These are phyloP conservation scores for Scutellospora calospora DNA, from an alignment of 371 early-diverging fungal genomes.

Conservation along the genomic window DNA sequence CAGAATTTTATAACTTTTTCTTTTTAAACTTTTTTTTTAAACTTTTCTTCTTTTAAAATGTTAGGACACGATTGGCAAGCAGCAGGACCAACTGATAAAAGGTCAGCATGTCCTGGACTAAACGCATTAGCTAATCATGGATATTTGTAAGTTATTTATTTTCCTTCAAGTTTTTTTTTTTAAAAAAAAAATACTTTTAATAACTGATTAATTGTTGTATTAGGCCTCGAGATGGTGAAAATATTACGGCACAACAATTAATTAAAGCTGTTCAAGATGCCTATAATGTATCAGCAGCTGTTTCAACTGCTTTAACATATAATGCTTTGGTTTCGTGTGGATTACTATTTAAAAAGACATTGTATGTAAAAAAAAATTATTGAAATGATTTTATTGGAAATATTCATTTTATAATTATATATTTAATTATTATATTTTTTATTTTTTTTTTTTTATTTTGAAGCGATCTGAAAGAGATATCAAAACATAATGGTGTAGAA, in stretches of 20 bases:
- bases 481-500: slow-evolving; percentile 14
- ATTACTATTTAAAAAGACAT: not conserved
- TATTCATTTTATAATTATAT: not conserved
- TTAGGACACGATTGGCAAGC: not conserved
- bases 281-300: not conserved
- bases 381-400: not conserved
- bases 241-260: not conserved
- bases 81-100: slow-evolving; percentile 25
- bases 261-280: not conserved
- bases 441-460: no score
- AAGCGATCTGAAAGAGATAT: not conserved
- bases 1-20: no score
- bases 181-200: not conserved
- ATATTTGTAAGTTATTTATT: slow-evolving; percentile 26
- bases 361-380: not conserved
- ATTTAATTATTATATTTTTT: not conserved
- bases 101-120: slow-evolving; percentile 24
- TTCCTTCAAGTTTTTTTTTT: not conserved
- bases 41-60: not conserved
- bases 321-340: not conserved
- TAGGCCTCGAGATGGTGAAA: slow-evolving; percentile 35
- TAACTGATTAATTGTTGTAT: not conserved
- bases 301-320: not conserved
- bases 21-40: no score
- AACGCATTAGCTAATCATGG: slow-evolving; percentile 34